Conservation (phyloP, 106 monocot species). For the Phalaenopsis aphrodite region DNA sequence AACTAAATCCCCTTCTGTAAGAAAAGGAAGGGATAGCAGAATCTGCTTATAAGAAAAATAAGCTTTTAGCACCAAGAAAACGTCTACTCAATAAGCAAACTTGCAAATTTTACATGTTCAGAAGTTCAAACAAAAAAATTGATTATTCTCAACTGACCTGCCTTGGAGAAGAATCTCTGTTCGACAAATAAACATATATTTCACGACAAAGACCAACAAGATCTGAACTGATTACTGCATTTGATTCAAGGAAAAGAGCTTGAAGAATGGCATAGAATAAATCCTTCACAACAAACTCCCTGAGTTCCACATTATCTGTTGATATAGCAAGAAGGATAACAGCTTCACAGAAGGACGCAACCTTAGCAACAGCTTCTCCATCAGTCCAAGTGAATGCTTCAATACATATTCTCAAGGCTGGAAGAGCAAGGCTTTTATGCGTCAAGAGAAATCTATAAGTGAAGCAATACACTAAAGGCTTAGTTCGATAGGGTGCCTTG, state of each 20-base stretch:
- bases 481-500: background rate
- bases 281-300: conserved; percentile 78
- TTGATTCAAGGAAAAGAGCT: conserved; percentile 70
- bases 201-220: conserved; percentile 89
- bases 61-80: background rate
- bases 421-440: conserved; percentile 47
- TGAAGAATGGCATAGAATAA: conserved; percentile 69
- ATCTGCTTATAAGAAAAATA: conserved; percentile 39
- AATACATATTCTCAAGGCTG: conserved; percentile 51
- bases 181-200: conserved; percentile 75
- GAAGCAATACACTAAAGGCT: background rate
- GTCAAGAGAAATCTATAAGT: conserved; percentile 69
- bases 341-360: conserved; percentile 60
- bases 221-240: conserved; percentile 73
- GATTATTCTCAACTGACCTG: conserved; percentile 44
- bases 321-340: conserved; percentile 63
- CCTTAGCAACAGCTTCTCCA: conserved; percentile 71
- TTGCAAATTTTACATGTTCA: background rate
- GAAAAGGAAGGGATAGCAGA: conserved; percentile 66
- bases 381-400: conserved; percentile 83
- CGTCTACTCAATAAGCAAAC: conserved; percentile 1
- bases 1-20: conserved; percentile 55
- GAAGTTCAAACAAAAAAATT: background rate
- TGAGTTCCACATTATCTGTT: conserved; percentile 59
- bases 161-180: conserved; percentile 76